phyloP scores from a whole-genome alignment of 768 basidiomycete species.

The Serpula lacrymans region DNA sequence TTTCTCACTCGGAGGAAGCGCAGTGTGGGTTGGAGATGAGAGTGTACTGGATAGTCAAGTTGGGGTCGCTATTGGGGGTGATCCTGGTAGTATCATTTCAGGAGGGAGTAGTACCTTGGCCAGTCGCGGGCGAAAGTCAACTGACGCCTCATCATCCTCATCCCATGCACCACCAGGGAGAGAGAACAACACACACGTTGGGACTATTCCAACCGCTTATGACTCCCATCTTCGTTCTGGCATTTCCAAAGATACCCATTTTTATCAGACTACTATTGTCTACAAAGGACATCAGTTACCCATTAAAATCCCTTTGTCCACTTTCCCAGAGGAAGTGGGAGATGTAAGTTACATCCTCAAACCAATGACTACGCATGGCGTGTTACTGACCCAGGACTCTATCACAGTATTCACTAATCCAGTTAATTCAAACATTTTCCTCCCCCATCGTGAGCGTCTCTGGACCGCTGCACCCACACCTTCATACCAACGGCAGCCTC shows the following conservation, averaged over 20 bases:
- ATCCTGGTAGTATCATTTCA: constrained; percentile 43
- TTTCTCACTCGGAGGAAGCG: constrained; percentile 74
- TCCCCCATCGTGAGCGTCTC: constrained; percentile 52
- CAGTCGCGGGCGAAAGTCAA: constrained; percentile 57
- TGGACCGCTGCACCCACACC: constrained; percentile 83
- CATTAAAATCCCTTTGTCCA: constrained; percentile 85
- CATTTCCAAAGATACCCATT: constrained; percentile 85
- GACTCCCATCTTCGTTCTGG: constrained; percentile 48
- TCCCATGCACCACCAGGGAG: constrained; percentile 46
- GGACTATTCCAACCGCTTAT: constrained; percentile 38
- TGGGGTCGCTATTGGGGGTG: constrained; percentile 37
- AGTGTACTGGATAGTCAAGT: constrained; percentile 47
- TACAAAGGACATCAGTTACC: constrained; percentile 85
- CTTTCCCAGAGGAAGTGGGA: constrained; percentile 93
- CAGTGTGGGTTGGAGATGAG: constrained; percentile 83
- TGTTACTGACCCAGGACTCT: constrained; percentile 10
- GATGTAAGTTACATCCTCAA: constrained; percentile 68
- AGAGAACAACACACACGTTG: constrained; percentile 36
- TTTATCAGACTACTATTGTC: constrained; percentile 80
- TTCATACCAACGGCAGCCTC: constrained; percentile 85
- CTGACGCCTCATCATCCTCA: constrained; percentile 71
- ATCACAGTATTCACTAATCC: constrained; percentile 87
- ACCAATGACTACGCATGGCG: neutral
- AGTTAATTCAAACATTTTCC: constrained; percentile 82
- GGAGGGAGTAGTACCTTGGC: constrained; percentile 39